phyloP scores from a whole-genome alignment of 2,329 filamentous ascomycete genomes.

The Epichloe hybrida region DNA sequence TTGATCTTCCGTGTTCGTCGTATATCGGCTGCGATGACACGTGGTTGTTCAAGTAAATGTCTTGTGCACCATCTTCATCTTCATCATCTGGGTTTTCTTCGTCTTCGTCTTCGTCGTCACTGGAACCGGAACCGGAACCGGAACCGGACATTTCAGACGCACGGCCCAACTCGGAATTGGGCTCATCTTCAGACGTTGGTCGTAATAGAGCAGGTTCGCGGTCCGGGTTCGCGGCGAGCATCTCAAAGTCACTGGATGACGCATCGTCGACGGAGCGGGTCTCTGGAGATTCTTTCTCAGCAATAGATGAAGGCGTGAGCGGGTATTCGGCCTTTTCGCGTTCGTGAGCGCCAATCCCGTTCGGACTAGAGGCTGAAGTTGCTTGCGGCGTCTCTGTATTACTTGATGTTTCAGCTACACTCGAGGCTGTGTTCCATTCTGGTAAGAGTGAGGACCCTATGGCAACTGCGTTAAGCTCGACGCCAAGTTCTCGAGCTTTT shows the following conservation, averaged over 20 bases:
- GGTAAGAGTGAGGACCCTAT: constrained; percentile 17
- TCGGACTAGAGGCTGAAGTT: neutral
- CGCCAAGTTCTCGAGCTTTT: constrained; percentile 11
- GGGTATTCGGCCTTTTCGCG: neutral
- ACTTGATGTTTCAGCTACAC: no score
- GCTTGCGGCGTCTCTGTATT: neutral
- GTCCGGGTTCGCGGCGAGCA: neutral
- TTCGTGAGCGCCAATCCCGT: neutral
- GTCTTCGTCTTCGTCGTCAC: neutral
- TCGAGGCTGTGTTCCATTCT: constrained; percentile 10
- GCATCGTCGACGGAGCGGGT: neutral
- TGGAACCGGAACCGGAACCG: neutral
- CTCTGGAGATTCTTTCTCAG: neutral
- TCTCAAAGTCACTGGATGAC: neutral
- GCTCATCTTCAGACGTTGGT: no score
- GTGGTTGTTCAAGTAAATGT: constrained; percentile 10
- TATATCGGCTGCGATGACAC: constrained; percentile 10
- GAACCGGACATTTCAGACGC: neutral
- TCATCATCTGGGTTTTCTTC: neutral
- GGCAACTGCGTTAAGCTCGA: constrained; percentile 10
- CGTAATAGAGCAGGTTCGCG: no score
- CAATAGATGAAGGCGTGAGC: neutral
- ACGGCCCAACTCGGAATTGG: neutral
- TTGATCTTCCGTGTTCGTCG: constrained; percentile 9
- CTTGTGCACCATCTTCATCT: constrained; percentile 4